Base-by-base conservation (phyloP, 768 basidiomycete genomes). In the Calocybe gangraenosa region DNA sequence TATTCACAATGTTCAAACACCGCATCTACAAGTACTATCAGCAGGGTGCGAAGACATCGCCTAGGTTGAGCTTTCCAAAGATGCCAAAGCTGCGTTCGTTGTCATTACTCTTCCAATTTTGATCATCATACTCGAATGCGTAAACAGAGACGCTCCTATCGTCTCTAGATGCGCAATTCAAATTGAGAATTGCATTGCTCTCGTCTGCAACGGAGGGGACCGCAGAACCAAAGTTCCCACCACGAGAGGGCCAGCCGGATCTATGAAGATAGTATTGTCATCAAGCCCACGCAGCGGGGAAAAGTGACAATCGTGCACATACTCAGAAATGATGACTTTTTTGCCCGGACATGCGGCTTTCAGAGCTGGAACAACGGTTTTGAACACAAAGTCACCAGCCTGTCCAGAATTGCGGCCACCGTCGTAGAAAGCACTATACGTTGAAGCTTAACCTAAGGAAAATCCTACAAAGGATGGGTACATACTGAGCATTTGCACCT, bases 201-300 rank as follows among this genome's bases (percentile, higher is more conserved):
- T 69, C 66, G 45, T 71, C 61, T 0, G 13, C 40, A 7, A 62
- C 36, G 0, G 66, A 66, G 7, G 66, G 55, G 4, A 60, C 62
- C 1, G 66, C 70, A 0, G 38, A 56, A 17, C 65, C 63, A 31
- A 52, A 49, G 9, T 40, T 49, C 3, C 46, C 38, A 3, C 70
- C 70, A 19, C 68, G 59, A 7, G 70, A 70, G 11, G 70, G 67
- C 69, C 68, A 72, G 20, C 69, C 70, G 20, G 67, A 62, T 54
- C 66, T 68, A 17, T 14, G 35, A 11, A 21, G n/a, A 30, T 15
- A 22, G 22, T 7, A 31, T 31, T 8, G 14, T 31, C 34, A 44
- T 22, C 28, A 10, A 20, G 14, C 6, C 25, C 25, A 6, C 6
- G 6, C 5, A 7, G 38, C 13, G n/a, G 14, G 25, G 25, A 35